Evolutionary conservation across 2,329 filamentous ascomycete species (phyloP).

Genomic region (Hypomyces rosellus): DNA sequence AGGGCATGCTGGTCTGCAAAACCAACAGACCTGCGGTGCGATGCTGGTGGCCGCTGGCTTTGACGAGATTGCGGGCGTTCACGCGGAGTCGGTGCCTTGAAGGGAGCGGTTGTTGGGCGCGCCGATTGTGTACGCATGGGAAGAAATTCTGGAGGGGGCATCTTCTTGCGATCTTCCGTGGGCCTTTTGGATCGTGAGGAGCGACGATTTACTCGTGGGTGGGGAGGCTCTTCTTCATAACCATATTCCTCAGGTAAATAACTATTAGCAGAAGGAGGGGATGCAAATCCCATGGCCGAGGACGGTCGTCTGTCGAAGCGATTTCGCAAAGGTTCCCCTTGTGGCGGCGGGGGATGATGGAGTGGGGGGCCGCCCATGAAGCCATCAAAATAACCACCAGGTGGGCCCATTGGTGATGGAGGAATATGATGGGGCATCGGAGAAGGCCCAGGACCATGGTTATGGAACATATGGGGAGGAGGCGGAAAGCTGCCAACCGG

Average conservation of each 20-base stretch:
- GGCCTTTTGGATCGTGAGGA: constrained; percentile 37
- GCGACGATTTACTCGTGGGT: constrained; percentile 31
- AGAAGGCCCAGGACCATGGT: constrained; percentile 6
- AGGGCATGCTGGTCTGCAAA: constrained; percentile 22
- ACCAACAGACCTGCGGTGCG: constrained; percentile 25
- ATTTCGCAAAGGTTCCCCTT: constrained; percentile 25
- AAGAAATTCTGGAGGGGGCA: constrained; percentile 41
- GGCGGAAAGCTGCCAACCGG: constrained; percentile 27
- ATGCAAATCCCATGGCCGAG: constrained; percentile 33
- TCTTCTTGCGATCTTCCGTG: constrained; percentile 39
- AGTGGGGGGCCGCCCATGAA: constrained; percentile 19
- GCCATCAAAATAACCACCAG: constrained; percentile 27
- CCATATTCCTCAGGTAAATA: constrained; percentile 37
- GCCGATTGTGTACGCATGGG: constrained; percentile 31
- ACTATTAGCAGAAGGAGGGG: constrained; percentile 15
- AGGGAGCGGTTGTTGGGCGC: constrained; percentile 22
- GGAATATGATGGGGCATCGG: constrained; percentile 20
- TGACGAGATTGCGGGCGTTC: constrained; percentile 19
- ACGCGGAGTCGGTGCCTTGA: constrained; percentile 22
- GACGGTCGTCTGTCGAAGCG: constrained; percentile 31
- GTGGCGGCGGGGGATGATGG: constrained; percentile 14
- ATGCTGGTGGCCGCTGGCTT: constrained; percentile 24
- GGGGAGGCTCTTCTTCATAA: constrained; percentile 27
- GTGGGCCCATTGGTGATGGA: constrained; percentile 23
- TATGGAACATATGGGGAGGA: constrained; percentile 18